Evolutionary conservation across 2,329 filamentous ascomycete genomes (phyloP), one percentile per base, ranked within the genome.

Genomic region (Rhinocladiella mackenziei): DNA sequence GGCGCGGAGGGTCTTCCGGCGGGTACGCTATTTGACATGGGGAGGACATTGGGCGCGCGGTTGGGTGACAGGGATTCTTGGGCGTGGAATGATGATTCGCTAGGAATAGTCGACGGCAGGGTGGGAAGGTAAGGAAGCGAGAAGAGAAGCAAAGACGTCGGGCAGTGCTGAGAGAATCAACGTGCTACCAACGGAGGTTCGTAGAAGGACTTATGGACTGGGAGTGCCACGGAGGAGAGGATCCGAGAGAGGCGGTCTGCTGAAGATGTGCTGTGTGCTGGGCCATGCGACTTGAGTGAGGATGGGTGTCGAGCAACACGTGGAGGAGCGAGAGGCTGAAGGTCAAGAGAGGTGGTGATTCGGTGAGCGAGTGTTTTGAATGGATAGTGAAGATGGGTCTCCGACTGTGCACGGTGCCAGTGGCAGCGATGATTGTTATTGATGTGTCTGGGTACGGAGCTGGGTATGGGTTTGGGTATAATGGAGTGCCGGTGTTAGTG

Each of bases 1-100:
- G 60, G 56, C 52, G 53, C 55, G 54, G 56, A 49, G 61, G 65
- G 66, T 65, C 63, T 66, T 68, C 70, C 65, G 71, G 66, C 67
- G 66, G 65, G 62, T 63, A 64, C 61, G 63, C 64, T 63, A 45
- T 61, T 69, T 67, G 70, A 73, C 70, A 73, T 73, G 70, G 63
- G 64, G 65, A 67, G 64, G 61, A 71, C 70, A 73, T 73, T 69
- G 66, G 69, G 67, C 62, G 65, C 58, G 57, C 50, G 37, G 50
- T 35, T 31, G 30, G 23, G 36, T 41, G 28, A 33, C 39, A 52
- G 51, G 43, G 38, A 45, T 35, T 15, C 33, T 39, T 43, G 40
- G 32, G 49, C 51, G 53, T 56, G 53, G 35, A 47, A 46, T 31
- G 44, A 49, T 45, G 53, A 54, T 53, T 55, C 41, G 53, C 48